phyloP scores from a whole-genome alignment of 2,329 filamentous ascomycete genomes.

The Trichophyton mentagrophytes region DNA sequence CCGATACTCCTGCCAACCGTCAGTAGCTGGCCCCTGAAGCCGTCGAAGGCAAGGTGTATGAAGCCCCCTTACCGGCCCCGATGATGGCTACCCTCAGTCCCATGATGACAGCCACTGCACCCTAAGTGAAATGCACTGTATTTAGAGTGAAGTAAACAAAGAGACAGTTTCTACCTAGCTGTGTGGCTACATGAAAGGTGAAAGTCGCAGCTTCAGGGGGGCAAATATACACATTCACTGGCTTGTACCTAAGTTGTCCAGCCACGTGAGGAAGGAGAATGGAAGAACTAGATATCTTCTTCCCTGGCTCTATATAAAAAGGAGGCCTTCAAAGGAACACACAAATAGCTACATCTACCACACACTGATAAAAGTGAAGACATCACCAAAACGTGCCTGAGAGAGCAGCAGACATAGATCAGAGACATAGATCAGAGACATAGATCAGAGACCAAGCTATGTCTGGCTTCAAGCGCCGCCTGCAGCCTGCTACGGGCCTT shows the following conservation, averaged over 20 bases:
- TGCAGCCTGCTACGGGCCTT: neutral
- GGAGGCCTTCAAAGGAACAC: too few relatives aligned
- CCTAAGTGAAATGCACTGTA: neutral
- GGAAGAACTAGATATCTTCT: neutral
- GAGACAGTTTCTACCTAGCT: neutral
- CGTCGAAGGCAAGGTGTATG: too few relatives aligned
- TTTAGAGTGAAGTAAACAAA: neutral
- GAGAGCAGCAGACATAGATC: neutral
- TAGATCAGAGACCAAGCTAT: neutral
- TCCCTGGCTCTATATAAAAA: neutral
- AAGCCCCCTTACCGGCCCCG: conserved; percentile 13
- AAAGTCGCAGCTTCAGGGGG: too few relatives aligned
- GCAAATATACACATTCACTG: too few relatives aligned
- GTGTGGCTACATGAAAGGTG: too few relatives aligned
- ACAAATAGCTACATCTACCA: too few relatives aligned
- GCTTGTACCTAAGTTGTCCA: too few relatives aligned
- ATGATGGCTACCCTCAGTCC: conserved; percentile 14
- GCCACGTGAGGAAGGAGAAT: neutral
- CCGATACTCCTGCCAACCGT: conserved; percentile 20
- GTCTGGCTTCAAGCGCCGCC: neutral
- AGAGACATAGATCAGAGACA: neutral
- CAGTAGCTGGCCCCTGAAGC: neutral
- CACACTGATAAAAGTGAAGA: too few relatives aligned
- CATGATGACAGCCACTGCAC: conserved; percentile 2
- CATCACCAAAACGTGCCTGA: too few relatives aligned